Percentiles rank a stretch among this genome's conserved stretches.
phyloP scores from a whole-genome alignment of 768 basidiomycete genomes.

The Boletus eberwhitei region DNA sequence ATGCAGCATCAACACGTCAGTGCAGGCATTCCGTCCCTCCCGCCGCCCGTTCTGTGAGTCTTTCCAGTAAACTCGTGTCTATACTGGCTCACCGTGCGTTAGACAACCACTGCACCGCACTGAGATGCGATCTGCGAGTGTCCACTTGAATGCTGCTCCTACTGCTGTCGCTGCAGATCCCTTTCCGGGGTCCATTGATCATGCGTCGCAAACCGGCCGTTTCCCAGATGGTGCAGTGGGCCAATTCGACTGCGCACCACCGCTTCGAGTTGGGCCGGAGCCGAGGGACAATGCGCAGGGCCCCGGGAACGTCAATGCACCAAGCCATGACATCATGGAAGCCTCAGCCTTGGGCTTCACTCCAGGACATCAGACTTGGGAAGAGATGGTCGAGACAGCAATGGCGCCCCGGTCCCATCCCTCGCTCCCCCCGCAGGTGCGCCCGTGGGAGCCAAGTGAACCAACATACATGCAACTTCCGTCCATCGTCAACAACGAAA shows the following conservation, averaged over 20 bases:
- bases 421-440: neutral
- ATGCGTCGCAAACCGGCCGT: neutral
- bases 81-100: neutral
- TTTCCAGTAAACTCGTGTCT: neutral
- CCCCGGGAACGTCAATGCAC: neutral
- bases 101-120: neutral
- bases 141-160: neutral
- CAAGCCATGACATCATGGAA: neutral
- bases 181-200: neutral
- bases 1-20: neutral
- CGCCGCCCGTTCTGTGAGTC: neutral
- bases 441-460: neutral
- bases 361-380: conserved; percentile 7
- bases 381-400: neutral
- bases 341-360: neutral
- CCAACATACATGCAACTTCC: neutral
- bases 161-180: neutral
- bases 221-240: neutral
- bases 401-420: neutral
- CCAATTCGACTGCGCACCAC: neutral
- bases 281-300: neutral
- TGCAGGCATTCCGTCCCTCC: neutral
- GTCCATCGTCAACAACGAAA: neutral
- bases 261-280: neutral
- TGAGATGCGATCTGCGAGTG: neutral